Base-by-base conservation (phyloP, 73 alveolate genomes). In the Loxodes magnus region DNA sequence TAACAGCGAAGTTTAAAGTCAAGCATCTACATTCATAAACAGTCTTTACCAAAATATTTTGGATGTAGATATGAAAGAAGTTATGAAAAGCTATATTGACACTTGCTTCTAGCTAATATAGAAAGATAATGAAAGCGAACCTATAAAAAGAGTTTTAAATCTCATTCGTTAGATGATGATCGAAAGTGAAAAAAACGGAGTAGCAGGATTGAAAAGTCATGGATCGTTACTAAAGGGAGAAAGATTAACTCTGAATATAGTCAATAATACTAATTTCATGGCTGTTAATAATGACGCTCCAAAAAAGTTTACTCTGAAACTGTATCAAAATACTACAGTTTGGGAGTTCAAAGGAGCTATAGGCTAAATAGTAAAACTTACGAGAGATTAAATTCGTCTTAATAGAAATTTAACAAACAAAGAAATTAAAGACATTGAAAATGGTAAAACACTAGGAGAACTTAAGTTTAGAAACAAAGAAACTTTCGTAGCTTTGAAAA, bases 111-210 rank as follows among this genome's bases (percentile, higher is more conserved):
- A 51, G 15, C 22, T 58, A 67, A 42, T 62, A 9, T 26, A 25
- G 43, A 41, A 46, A 17, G 53, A 34, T 69, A 71, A 43, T 23
- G 46, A 74, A 3, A 31, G 51, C 51, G 51, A 56, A 35, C 70
- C 30, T 25, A 25, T 52, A 27, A 38, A 39, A 16, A 51, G 79
- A 50, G 41, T 76, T 14, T 39, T 88, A 6, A 31, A 50, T n/a
- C 41, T 88, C 10, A 29, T 84, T 24, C 73, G 69, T 17, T 62
- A 62, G 30, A 52, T 66, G 14, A 69, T 88, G 19, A 70, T 50
- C 23, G 74, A 84, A 56, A 62, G 90, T 36, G 97, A 88, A 49
- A 51, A 50, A 17, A 43, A 74, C 51, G 97, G 97, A 31, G 82
- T 88, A 12, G 67, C 81, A 1, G 94, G 92, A 17, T 61, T 84